Evolutionary conservation across 345 rosid genomes (phyloP).

Genomic region (Camelina neglecta): DNA sequence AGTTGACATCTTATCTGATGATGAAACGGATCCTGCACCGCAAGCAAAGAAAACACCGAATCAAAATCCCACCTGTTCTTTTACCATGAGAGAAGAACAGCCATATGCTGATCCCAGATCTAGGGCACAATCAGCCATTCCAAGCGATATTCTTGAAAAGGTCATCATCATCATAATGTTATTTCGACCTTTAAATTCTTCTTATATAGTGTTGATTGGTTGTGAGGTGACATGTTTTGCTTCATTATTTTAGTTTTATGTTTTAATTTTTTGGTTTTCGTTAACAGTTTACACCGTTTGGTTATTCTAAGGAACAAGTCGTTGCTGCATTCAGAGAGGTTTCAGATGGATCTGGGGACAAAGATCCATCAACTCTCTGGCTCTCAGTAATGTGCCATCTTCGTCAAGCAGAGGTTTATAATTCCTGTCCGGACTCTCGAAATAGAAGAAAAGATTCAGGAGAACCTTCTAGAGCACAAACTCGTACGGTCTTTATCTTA

Average conservation of each 20-base stretch:
- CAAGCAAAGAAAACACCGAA: slow-evolving; percentile 37
- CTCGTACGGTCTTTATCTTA: slow-evolving; percentile 12
- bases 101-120: slow-evolving; percentile 26
- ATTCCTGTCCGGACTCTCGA: slow-evolving; percentile 44
- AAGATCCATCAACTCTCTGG: slow-evolving; percentile 68
- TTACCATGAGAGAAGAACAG: slow-evolving; percentile 30
- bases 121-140: slow-evolving; percentile 28
- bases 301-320: slow-evolving; percentile 68
- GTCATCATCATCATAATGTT: background rate
- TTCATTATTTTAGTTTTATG: background rate
- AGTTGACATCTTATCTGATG: slow-evolving; percentile 39
- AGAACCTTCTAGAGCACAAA: slow-evolving; percentile 33
- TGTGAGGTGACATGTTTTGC: background rate
- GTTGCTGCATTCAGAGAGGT: slow-evolving; percentile 61
- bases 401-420: slow-evolving; percentile 68
- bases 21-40: slow-evolving; percentile 44
- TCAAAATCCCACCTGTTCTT: slow-evolving; percentile 40
- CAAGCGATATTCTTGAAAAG: slow-evolving; percentile 44
- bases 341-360: slow-evolving; percentile 57
- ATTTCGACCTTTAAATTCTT: slow-evolving; percentile 9
- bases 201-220: slow-evolving; percentile 11
- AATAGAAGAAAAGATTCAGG: slow-evolving; percentile 35
- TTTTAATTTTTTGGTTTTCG: slow-evolving; percentile 32
- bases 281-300: slow-evolving; percentile 59
- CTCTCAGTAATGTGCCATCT: slow-evolving; percentile 69